phyloP scores from a whole-genome alignment of 306 rosid genomes.

The Lathyrus aphaca region DNA sequence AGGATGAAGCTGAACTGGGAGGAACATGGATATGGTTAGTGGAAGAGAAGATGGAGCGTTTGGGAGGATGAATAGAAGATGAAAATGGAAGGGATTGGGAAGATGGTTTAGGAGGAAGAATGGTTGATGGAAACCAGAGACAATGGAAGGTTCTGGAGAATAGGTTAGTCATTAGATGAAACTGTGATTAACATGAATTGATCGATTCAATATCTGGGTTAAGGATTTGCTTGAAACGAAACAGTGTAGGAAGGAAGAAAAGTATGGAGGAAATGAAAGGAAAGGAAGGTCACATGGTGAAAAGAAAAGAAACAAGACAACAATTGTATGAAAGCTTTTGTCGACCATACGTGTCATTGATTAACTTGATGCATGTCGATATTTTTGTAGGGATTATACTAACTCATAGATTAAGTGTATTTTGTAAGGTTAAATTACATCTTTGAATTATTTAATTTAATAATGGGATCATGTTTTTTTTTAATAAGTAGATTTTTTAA shows the following conservation, averaged over 20 bases:
- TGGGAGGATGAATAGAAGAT: slow-evolving; percentile 37
- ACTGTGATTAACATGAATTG: not conserved
- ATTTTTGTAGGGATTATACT: not conserved
- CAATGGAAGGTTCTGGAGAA: slow-evolving; percentile 42
- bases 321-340: not conserved
- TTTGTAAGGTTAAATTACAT: too few relatives aligned
- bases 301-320: slow-evolving; percentile 19
- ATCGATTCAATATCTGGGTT: not conserved
- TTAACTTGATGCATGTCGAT: not conserved
- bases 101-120: slow-evolving; percentile 30
- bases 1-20: slow-evolving; percentile 42
- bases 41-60: slow-evolving; percentile 31
- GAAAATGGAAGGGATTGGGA: slow-evolving; percentile 36
- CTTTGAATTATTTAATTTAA: too few relatives aligned
- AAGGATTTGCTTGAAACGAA: not conserved
- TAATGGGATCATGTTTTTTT: too few relatives aligned
- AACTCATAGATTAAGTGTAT: too few relatives aligned
- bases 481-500: too few relatives aligned
- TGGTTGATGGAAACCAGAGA: slow-evolving; percentile 34
- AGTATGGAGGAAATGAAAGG: not conserved
- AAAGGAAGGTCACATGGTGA: not conserved
- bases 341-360: slow-evolving; percentile 19
- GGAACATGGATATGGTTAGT: slow-evolving; percentile 29
- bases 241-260: not conserved
- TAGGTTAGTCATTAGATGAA: slow-evolving; percentile 44